Evolutionary conservation across 331 rosid species (phyloP).

Genomic region (Stylosanthes scabra): DNA sequence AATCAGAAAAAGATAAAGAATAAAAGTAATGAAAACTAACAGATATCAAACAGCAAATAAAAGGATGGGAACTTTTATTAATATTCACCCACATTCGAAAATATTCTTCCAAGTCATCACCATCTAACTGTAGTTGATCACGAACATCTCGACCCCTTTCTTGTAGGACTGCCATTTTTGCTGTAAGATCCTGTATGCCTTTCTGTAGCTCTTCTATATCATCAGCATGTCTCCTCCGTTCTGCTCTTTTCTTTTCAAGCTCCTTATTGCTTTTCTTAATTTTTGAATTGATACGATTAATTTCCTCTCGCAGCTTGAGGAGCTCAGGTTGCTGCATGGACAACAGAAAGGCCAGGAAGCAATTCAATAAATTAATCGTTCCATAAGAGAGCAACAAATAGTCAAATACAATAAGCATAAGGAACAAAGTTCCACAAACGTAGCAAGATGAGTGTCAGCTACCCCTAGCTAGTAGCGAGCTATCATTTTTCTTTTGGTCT

Average conservation of each 20-base stretch:
- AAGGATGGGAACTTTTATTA: background rate
- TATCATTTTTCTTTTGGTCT: background rate
- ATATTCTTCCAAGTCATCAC: slow-evolving; percentile 74
- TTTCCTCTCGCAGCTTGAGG: slow-evolving; percentile 93
- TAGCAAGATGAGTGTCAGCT: slow-evolving; percentile 7
- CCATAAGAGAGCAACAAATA: slow-evolving; percentile 29
- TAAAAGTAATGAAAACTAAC: slow-evolving; percentile 3
- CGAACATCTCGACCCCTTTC: slow-evolving; percentile 70
- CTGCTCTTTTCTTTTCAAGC: slow-evolving; percentile 71
- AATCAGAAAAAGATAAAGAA: background rate
- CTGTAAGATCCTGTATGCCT: slow-evolving; percentile 74
- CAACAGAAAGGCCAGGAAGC: slow-evolving; percentile 30
- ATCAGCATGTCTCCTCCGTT: slow-evolving; percentile 65
- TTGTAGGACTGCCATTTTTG: slow-evolving; percentile 65
- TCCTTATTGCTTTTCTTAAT: slow-evolving; percentile 82
- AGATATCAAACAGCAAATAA: slow-evolving; percentile 4
- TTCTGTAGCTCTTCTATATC: slow-evolving; percentile 62
- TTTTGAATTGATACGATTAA: slow-evolving; percentile 85
- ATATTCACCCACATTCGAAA: slow-evolving; percentile 77
- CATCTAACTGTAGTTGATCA: slow-evolving; percentile 70
- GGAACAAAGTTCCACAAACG: slow-evolving; percentile 14
- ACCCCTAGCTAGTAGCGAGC: slow-evolving; percentile 12
- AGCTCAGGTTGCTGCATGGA: slow-evolving; percentile 94
- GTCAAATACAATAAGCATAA: slow-evolving; percentile 4
- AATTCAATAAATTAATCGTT: slow-evolving; percentile 17